A percentile compares a stretch with the other conserved stretches of the same genome.
Evolutionary conservation across 2,329 filamentous ascomycete genomes (phyloP).

Genomic region (Trichoderma atroviride): DNA sequence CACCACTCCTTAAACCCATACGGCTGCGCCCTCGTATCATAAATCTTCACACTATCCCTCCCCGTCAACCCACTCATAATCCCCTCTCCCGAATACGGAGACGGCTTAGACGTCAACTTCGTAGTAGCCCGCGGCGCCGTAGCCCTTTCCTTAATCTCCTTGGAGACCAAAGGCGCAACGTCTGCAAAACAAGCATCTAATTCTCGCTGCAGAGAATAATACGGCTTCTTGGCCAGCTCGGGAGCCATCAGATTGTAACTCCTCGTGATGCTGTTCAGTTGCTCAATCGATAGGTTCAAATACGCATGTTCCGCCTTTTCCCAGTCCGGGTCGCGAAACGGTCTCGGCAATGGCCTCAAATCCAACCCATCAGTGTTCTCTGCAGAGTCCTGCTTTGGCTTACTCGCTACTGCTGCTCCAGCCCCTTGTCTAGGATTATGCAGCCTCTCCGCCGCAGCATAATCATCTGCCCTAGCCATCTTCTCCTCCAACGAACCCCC

Average conservation of each 20-base stretch:
- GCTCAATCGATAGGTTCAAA: conserved; percentile 72
- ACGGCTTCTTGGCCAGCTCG: conserved; percentile 88
- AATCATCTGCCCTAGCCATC: conserved; percentile 69
- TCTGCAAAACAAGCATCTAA: conserved; percentile 81
- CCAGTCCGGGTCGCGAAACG: conserved; percentile 81
- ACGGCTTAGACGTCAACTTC: conserved; percentile 35
- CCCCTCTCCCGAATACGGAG: conserved; percentile 40
- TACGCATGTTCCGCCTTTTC: conserved; percentile 73
- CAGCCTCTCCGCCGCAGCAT: conserved; percentile 72
- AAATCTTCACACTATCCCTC: conserved; percentile 54
- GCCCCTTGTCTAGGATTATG: conserved; percentile 58
- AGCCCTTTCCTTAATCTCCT: conserved; percentile 72
- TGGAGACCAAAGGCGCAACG: conserved; percentile 74
- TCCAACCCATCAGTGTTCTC: conserved; percentile 24
- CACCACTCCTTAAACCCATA: conserved; percentile 92
- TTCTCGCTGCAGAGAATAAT: conserved; percentile 82
- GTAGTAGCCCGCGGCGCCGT: conserved; percentile 45
- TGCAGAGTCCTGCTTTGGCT: not conserved
- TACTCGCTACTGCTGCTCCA: conserved; percentile 15
- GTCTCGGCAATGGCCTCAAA: conserved; percentile 42
- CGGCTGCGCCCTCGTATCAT: conserved; percentile 70
- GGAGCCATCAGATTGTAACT: conserved; percentile 96
- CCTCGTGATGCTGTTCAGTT: conserved; percentile 78
- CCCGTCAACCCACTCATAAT: conserved; percentile 63
- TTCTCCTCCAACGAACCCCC: conserved; percentile 77